Evolutionary conservation across 2,329 filamentous ascomycete species (phyloP).

Genomic region (Colletotrichum sp.): DNA sequence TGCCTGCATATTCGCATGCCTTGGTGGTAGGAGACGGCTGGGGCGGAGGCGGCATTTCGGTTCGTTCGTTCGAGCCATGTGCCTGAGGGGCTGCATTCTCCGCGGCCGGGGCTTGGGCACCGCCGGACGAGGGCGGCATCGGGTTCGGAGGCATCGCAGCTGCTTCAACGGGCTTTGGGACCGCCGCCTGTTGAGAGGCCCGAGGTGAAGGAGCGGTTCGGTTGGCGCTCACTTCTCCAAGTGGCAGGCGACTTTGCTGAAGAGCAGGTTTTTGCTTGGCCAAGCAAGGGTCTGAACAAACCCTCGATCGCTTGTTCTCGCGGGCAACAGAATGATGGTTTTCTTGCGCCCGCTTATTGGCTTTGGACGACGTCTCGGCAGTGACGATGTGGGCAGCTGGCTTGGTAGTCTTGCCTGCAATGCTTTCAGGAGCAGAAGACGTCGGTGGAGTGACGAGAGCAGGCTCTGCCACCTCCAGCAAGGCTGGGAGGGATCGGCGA

Average conservation of each 20-base stretch:
- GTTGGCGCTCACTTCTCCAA: constrained; percentile 28
- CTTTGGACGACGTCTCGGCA: neutral
- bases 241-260: constrained; percentile 20
- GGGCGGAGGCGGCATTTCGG: neutral
- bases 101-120: neutral
- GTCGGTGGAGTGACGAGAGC: constrained; percentile 16
- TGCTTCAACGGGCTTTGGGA: neutral
- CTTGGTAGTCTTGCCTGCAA: neutral
- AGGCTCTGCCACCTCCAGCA: neutral
- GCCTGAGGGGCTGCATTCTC: neutral
- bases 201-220: neutral
- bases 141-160: neutral
- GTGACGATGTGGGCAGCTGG: neutral
- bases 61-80: neutral
- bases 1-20: constrained; percentile 27
- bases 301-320: neutral
- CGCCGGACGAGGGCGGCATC: neutral
- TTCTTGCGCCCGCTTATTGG: neutral
- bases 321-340: neutral
- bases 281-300: neutral
- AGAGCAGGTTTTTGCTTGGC: neutral
- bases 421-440: constrained; percentile 11
- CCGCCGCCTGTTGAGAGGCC: neutral
- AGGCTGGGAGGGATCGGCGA: neutral
- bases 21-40: neutral